Evolutionary conservation across 768 basidiomycete genomes (phyloP).

Genomic region (Ramaria rubella): DNA sequence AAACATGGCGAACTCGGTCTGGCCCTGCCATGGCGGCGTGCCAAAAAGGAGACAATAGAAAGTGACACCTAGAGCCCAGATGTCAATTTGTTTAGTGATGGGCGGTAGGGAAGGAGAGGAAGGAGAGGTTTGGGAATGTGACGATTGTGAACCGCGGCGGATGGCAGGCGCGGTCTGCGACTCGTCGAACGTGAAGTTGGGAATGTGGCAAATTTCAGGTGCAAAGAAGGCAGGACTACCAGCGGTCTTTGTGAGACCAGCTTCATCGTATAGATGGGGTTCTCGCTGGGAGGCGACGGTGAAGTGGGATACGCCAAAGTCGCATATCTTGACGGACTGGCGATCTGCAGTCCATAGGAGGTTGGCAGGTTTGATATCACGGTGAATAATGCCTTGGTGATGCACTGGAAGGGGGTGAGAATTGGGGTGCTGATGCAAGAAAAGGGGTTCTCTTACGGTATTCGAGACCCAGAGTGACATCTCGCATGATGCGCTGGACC

Average conservation of each 20-base stretch:
- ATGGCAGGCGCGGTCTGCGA: constrained; percentile 15
- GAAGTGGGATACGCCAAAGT: constrained; percentile 97
- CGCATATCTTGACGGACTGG: constrained; percentile 89
- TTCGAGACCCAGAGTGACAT: constrained; percentile 90
- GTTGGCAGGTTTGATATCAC: constrained; percentile 98
- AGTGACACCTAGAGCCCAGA: constrained; percentile 97
- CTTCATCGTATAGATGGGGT: constrained; percentile 71
- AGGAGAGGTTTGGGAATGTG: constrained; percentile 5
- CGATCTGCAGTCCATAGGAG: constrained; percentile 86
- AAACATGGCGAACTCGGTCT: constrained; percentile 71
- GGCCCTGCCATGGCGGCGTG: constrained; percentile 53
- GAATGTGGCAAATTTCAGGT: constrained; percentile 78
- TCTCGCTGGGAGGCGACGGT: constrained; percentile 71
- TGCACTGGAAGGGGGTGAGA: constrained; percentile 57
- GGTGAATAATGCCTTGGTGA: constrained; percentile 96
- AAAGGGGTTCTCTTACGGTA: constrained; percentile 63
- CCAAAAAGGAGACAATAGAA: constrained; percentile 93
- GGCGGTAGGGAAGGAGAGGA: constrained; percentile 26
- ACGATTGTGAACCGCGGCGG: neutral
- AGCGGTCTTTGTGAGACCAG: constrained; percentile 82
- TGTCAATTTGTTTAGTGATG: constrained; percentile 90
- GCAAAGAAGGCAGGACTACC: constrained; percentile 96
- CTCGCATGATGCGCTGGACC: constrained; percentile 81
- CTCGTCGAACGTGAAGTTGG: constrained; percentile 24
- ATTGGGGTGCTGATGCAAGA: neutral